Evolutionary conservation across 1,284 basidiomycete genomes (phyloP).

Genomic region (Termitomyces sp.): DNA sequence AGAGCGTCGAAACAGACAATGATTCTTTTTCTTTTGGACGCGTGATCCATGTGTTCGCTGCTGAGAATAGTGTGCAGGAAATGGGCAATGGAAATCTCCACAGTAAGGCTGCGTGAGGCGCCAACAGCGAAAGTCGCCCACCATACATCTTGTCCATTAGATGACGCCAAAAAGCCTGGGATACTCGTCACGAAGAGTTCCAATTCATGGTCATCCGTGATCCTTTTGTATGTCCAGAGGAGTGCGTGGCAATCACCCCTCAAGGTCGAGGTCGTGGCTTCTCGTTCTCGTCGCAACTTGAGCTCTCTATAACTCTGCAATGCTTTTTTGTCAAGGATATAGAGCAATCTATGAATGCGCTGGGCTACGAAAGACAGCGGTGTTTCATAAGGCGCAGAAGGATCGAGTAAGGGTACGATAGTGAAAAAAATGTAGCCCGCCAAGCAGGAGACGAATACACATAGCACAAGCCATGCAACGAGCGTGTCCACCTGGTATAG

Average conservation of each 20-base stretch:
- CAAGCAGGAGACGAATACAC: not conserved
- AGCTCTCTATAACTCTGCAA: not conserved
- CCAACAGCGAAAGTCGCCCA: not conserved
- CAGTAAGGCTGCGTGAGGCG: not conserved
- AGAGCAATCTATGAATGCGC: not conserved
- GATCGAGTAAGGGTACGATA: conserved; percentile 4
- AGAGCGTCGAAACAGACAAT: conserved; percentile 2
- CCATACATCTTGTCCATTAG: not conserved
- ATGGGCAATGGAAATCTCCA: not conserved
- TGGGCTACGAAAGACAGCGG: conserved; percentile 1
- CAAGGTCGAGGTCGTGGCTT: not conserved
- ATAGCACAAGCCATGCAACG: not conserved
- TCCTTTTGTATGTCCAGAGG: conserved; percentile 1
- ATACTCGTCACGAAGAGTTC: conserved; percentile 4
- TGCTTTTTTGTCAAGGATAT: no score
- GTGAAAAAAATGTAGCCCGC: conserved; percentile 3
- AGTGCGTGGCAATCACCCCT: not conserved
- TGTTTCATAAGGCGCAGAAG: conserved; percentile 7
- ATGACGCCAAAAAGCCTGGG: conserved; percentile 2
- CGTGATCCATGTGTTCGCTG: conserved; percentile 1
- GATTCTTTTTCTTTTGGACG: not conserved
- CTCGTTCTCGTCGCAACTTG: not conserved
- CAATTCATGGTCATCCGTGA: conserved; percentile 7
- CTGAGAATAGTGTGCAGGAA: not conserved
- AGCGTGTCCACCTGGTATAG: not conserved